Evolutionary conservation across 2,329 filamentous ascomycete species (phyloP), one percentile per base, ranked within the genome.

Genomic region (Verticillium dahliae): DNA sequence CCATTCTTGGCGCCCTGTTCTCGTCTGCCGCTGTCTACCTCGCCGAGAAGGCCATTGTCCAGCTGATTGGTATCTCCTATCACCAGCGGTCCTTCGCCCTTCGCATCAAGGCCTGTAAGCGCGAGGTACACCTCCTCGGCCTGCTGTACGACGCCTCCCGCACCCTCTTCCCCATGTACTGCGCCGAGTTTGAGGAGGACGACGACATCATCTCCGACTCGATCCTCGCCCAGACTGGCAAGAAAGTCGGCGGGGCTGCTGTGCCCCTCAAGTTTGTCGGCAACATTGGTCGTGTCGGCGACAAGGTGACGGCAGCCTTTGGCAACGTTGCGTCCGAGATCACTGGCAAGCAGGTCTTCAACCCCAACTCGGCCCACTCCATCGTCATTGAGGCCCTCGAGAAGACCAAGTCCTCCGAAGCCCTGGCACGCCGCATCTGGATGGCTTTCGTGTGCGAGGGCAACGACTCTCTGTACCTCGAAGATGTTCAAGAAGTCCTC

Each of bases 391-490:
- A 96, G 72, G 95, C 94, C 9, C 81, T 98, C 37, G 93, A 97
- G 75, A 94, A 92, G 77, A 87, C 85, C 54, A 82, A 84, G 63
- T 90, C 92, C 6, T 91, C 92, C 0, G 93, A 98, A 73, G 95
- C 95, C n/a, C 79, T 98, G 62, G 93, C 91, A n/a, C 89, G 87
- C 67, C 90, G 95, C 70, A 89, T 98, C 65, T 98, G 95, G 95
- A 96, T 97, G 91, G 97, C 93, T 1, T 96, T 97, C 72, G 95
- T 97, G 1, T 86, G 95, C 4, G 94, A 98, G 75, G 92, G 92
- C 68, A 88, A 88, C 62, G 91, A 97, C 50, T 80, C 88, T 0
- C 81, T 99, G 9, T 91, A 85, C 67, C 75, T 84, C 9, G 92
- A 97, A 4, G 95, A 99, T 71, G 83, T 99, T 41, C 73, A 88